Evolutionary conservation across 2,329 filamentous ascomycete species (phyloP).

Genomic region (Trichoderma harzianum): DNA sequence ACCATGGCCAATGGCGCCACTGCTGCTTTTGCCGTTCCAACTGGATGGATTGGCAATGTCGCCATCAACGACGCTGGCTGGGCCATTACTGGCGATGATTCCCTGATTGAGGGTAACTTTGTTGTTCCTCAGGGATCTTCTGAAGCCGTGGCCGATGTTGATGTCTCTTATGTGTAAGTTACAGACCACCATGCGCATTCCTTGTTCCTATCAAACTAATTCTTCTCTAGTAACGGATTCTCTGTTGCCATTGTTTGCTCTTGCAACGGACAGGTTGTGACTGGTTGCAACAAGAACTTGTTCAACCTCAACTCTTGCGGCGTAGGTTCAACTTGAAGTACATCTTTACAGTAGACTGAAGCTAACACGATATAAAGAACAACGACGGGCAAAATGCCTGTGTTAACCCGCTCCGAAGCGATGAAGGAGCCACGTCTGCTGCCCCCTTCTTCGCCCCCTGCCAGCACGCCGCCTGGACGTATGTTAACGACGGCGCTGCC

Average conservation of each 20-base stretch:
- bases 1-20: background rate
- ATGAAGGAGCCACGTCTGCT: background rate
- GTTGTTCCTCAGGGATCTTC: background rate
- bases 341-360: background rate
- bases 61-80: background rate
- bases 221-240: background rate
- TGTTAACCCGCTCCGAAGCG: background rate
- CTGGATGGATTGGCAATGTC: background rate
- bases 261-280: background rate
- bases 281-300: background rate
- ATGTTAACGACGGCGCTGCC: background rate
- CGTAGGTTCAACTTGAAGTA: background rate
- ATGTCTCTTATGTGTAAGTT: background rate
- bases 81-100: background rate
- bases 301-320: background rate
- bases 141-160: background rate
- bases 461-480: background rate
- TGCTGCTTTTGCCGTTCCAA: background rate
- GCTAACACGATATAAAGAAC: background rate
- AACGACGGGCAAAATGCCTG: background rate
- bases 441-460: background rate
- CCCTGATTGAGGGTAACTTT: background rate
- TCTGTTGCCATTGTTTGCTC: background rate
- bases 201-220: background rate
- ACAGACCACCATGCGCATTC: background rate